A percentile compares a stretch with the other conserved stretches of the same genome.
Conservation (phyloP, 139 green algal species). For the Chlamydomonas sp. region DNA sequence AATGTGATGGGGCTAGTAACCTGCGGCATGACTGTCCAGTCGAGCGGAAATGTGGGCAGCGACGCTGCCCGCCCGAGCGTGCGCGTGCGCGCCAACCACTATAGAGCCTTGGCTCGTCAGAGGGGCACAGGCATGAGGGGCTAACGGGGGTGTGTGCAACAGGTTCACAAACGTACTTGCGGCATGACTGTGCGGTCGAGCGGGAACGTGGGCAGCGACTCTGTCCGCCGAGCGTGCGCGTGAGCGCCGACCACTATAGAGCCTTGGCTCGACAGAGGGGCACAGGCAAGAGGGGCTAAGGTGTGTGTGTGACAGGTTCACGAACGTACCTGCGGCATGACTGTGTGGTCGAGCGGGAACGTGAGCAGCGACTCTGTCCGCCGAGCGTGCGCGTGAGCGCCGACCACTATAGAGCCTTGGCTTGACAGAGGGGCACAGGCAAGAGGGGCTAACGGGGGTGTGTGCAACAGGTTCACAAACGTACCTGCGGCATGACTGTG, state of each 20-base stretch:
- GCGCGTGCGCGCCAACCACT: neutral
- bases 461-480: conserved; percentile 1
- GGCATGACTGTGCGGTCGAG: conserved; percentile 50
- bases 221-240: neutral
- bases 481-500: conserved; percentile 39
- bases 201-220: conserved; percentile 57
- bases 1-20: too few relatives aligned
- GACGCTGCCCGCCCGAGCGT: neutral
- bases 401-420: neutral
- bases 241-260: neutral
- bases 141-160: too few relatives aligned
- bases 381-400: neutral
- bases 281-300: neutral
- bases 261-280: neutral
- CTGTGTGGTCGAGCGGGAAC: conserved; percentile 63
- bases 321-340: conserved; percentile 36
- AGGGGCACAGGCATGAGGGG: too few relatives aligned
- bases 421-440: too few relatives aligned
- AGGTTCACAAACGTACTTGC: conserved; percentile 25
- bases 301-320: neutral
- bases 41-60: conserved; percentile 67
- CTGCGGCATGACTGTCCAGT: conserved; percentile 39
- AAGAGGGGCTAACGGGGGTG: too few relatives aligned
- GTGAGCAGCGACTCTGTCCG: conserved; percentile 26
- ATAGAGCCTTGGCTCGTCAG: neutral